Conservation (phyloP, 108 stramenopile genomes). For the Pseudonitzschia multiseries region DNA sequence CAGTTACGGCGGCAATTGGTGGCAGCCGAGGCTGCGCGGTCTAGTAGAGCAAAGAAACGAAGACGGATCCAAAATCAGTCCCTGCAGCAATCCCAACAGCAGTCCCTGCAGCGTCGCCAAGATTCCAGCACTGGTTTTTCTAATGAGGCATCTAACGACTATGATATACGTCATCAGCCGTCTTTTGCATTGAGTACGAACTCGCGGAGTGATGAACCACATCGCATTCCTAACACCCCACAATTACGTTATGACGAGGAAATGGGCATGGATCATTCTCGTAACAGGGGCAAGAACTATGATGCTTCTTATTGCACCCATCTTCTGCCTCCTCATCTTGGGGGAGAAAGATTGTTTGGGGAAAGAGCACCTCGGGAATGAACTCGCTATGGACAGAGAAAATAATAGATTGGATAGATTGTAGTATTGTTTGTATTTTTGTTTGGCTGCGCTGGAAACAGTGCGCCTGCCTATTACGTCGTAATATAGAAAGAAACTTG, state of each 20-base stretch:
- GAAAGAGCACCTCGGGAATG: neutral
- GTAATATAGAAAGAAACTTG: too few relatives aligned
- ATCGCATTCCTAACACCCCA: neutral
- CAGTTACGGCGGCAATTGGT: constrained; percentile 37
- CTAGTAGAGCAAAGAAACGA: neutral
- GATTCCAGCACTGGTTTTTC: neutral
- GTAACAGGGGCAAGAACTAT: neutral
- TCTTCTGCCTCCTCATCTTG: constrained; percentile 15
- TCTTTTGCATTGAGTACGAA: neutral
- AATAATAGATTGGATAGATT: too few relatives aligned
- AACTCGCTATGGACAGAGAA: neutral
- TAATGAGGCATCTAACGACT: neutral
- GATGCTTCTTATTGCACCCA: neutral
- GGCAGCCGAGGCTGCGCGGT: constrained; percentile 8
- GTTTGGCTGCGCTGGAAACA: constrained; percentile 1
- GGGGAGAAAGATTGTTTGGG: constrained; percentile 15
- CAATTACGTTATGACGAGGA: neutral
- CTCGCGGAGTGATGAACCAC: neutral
- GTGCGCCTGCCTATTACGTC: neutral
- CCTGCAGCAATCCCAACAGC: too few relatives aligned
- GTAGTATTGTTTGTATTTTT: too few relatives aligned
- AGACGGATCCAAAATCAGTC: neutral
- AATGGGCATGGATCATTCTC: neutral
- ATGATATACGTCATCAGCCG: neutral
- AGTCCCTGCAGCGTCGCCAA: constrained; percentile 10